A percentile compares a stretch with the other conserved stretches of the same genome.
Conservation (phyloP, 306 rosid species). For the Astragalus membranaceus region DNA sequence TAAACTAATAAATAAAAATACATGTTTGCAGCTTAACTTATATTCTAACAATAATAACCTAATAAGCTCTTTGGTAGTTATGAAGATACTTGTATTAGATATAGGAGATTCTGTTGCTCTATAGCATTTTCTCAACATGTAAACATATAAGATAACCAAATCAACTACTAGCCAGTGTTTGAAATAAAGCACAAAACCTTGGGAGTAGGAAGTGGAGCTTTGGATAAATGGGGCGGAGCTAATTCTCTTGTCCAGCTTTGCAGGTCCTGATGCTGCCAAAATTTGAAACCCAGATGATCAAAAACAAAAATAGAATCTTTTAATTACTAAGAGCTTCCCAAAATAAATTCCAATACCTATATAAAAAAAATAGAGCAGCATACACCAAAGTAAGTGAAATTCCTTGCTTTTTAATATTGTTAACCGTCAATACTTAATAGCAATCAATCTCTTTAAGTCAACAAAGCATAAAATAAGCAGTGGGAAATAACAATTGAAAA, state of each 20-base stretch:
- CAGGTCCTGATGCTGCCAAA: slow-evolving; percentile 47
- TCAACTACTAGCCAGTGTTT: neutral
- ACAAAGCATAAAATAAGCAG: slow-evolving; percentile 15
- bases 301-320: neutral
- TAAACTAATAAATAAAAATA: neutral
- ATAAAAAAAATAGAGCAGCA: neutral
- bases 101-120: neutral
- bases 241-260: slow-evolving; percentile 91
- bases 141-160: slow-evolving; percentile 12
- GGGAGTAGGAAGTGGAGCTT: slow-evolving; percentile 60
- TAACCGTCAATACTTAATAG: neutral
- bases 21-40: neutral
- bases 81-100: neutral
- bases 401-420: neutral
- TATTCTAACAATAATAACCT: neutral
- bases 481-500: neutral
- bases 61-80: neutral
- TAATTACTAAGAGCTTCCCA: slow-evolving; percentile 3
- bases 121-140: slow-evolving; percentile 10
- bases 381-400: neutral
- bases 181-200: slow-evolving; percentile 55
- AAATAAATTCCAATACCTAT: neutral
- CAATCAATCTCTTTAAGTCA: slow-evolving; percentile 19
- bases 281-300: slow-evolving; percentile 2
- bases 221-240: slow-evolving; percentile 71